Base-by-base conservation (phyloP, 2,329 filamentous ascomycete genomes). In the Blastomyces silverae region DNA sequence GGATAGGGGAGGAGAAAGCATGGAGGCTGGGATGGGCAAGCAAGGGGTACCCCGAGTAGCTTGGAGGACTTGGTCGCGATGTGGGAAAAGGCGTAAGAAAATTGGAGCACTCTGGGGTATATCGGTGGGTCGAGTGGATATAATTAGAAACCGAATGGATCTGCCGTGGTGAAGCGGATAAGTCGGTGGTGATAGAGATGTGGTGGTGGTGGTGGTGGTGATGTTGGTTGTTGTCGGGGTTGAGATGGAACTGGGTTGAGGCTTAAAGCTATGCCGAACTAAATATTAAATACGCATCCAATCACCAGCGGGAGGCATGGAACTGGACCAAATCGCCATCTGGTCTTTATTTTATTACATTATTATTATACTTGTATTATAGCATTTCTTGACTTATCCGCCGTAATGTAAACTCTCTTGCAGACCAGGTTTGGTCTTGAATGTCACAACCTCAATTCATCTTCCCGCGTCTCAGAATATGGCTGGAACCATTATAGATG, bases 191-290 rank as follows among this genome's bases (percentile, higher is more conserved):
- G 57, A 13, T 60, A 22, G 37, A 46, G 39, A 17, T 34, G 13
- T 59, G 56, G 31, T 59, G 57, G 17, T 52, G 31, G 55, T 57
- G 28, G 20, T 58, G 11, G 34, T 20, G 31, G 55, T 34, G 34
- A 6, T 28, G 28, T 28, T 57, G 55, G 55, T 13, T 10, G 34
- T 58, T 5, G n/a, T 13, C 20, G 25, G 17, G 37, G 31, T 34
- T 57, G 31, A 57, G 31, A 39, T 39, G n/a, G 20, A 59, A 44
- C 56, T 31, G 22, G 17, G 52, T n/a, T 34, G 52, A 55, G 25
- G 52, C 31, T 31, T 55, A 31, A 55, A 34, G 25, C 22, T 50
- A 8, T 10, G 34, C 10, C 1, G 8, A 22, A 11, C 46, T n/a
- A n/a, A n/a, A n/a, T n/a, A n/a, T n/a, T n/a, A n/a, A n/a, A n/a